phyloP scores from a whole-genome alignment of 352 stramenopile genomes.

The Globisporangium perplexum region DNA sequence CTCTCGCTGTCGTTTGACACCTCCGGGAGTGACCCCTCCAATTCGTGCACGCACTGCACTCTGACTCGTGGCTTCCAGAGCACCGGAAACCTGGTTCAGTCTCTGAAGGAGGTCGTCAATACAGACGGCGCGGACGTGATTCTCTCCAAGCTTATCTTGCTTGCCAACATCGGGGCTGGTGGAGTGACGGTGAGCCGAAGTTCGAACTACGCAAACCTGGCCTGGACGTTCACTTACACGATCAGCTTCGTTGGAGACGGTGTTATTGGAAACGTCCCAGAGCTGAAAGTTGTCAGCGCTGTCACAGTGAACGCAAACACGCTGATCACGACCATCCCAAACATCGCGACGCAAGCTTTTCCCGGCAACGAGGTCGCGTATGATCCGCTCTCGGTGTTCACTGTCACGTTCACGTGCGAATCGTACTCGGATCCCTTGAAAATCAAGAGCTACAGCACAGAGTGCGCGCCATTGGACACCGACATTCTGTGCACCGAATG shows the following conservation, averaged over 20 bases:
- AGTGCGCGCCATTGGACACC: constrained; percentile 32
- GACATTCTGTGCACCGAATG: constrained; percentile 45
- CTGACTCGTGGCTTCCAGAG: constrained; percentile 42
- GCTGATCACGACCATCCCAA: constrained; percentile 23
- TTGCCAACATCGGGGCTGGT: constrained; percentile 51
- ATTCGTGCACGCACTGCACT: constrained; percentile 65
- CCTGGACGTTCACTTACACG: constrained; percentile 71
- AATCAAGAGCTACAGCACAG: constrained; percentile 42
- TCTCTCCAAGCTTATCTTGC: constrained; percentile 20
- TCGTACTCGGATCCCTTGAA: constrained; percentile 78
- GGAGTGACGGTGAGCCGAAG: constrained; percentile 29
- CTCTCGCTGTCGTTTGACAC: constrained; percentile 60
- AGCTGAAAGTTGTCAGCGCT: constrained; percentile 40
- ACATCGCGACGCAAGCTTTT: constrained; percentile 22
- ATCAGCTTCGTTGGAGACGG: constrained; percentile 84
- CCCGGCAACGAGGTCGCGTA: constrained; percentile 43
- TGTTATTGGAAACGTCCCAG: constrained; percentile 84
- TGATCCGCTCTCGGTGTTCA: constrained; percentile 36
- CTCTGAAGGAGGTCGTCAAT: constrained; percentile 24
- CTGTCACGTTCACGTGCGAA: constrained; percentile 65
- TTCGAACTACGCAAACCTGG: constrained; percentile 15
- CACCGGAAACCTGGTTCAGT: constrained; percentile 33
- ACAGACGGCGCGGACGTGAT: constrained; percentile 15
- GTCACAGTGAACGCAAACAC: constrained; percentile 23
- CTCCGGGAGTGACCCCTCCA: too few species aligned